These are phyloP conservation scores for Adansonia digitata DNA, from an alignment of 345 rosid species.

Conservation along the genomic window DNA sequence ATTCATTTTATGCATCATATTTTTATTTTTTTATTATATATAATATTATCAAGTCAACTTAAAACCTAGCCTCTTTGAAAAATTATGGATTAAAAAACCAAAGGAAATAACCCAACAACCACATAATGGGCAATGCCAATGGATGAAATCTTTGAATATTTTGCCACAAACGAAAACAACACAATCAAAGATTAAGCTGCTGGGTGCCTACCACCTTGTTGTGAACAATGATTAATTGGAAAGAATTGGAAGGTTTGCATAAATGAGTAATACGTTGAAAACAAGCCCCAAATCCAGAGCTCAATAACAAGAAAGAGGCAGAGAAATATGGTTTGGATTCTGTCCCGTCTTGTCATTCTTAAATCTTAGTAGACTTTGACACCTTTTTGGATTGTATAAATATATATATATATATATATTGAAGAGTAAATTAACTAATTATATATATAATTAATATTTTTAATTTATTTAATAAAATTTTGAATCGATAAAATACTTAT, in stretches of 20 bases:
- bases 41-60: too few relatives aligned
- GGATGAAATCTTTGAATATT: conserved; percentile 7
- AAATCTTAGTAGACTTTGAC: neutral
- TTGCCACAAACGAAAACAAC: neutral
- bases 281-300: neutral
- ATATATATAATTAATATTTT: too few relatives aligned
- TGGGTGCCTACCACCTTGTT: neutral
- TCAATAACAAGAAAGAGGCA: neutral
- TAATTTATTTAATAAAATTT: too few relatives aligned
- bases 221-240: neutral
- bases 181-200: too few relatives aligned
- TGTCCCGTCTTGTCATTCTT: neutral
- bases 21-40: too few relatives aligned
- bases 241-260: neutral
- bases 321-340: neutral
- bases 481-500: too few relatives aligned
- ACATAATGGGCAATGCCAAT: neutral
- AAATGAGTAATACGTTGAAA: neutral
- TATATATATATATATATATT: too few relatives aligned
- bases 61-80: too few relatives aligned
- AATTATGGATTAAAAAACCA: neutral
- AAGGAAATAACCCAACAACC: neutral
- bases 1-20: too few relatives aligned
- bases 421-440: too few relatives aligned
- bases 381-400: too few relatives aligned